Evolutionary conservation across 495 filamentous ascomycete genomes (phyloP), one percentile per base, ranked within the genome.

Genomic region (Talaromyces nanjingensis): DNA sequence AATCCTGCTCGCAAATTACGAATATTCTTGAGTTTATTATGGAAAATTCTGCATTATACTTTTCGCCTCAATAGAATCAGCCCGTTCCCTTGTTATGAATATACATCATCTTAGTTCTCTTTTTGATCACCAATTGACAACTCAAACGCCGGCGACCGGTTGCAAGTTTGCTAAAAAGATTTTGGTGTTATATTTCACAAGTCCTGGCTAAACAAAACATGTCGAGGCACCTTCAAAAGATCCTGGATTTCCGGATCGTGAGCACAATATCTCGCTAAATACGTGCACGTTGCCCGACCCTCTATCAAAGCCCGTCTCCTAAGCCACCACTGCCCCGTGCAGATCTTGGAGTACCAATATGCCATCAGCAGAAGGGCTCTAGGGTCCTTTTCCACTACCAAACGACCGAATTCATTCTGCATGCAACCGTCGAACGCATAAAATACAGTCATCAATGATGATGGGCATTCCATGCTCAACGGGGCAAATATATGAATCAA

Each of bases 281-380:
- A 79, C 12, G 67, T 62, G 63, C 75, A 77, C 34, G 77, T 80
- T 20, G 76, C 70, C 29, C 67, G 74, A 64, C 74, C 73, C 67
- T 79, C 75, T 22, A 78, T 55, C 52, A 64, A 52, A 24, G 76
- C 74, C 47, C 76, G 67, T 9, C 66, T 64, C 16, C 65, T 52
- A 14, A 78, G 65, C 67, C 71, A 80, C 77, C 76, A 79, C 49
- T 65, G 59, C 24, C 67, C 54, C 18, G 49, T 56, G 54, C 65
- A 59, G 34, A 73, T 61, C 57, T 71, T 71, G 0, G 65, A 66
- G 68, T 75, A 79, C 77, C 77, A 80, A 42, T 74, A 69, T 12
- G 70, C 73, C 12, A 78, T 59, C 34, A 80, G 65, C 29, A 79
- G 66, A 12, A 79, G 65, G 2, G 77, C 76, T 0, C 72, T 60